Conservation (phyloP, 1,284 basidiomycete genomes). For the Naganishia sp. region DNA sequence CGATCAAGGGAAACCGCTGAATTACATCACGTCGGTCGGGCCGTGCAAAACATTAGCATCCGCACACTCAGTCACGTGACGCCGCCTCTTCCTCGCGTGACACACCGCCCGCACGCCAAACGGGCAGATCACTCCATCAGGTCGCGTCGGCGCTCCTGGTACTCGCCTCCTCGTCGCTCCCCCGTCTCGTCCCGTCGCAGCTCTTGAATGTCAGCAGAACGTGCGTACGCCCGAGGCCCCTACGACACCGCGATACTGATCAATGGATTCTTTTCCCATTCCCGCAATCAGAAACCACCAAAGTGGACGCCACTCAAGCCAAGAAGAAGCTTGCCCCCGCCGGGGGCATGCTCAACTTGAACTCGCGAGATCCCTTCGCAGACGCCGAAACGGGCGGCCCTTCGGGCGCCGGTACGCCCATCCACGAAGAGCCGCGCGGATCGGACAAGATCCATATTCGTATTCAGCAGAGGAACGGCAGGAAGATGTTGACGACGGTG, state of each 20-base stretch:
- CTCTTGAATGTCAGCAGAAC: conserved; percentile 36
- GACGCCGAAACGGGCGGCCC: conserved; percentile 70
- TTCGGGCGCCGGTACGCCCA: conserved; percentile 42
- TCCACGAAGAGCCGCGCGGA: conserved; percentile 70
- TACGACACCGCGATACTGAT: neutral
- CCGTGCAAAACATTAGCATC: no score
- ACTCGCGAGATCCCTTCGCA: conserved; percentile 86
- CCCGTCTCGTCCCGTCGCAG: no score
- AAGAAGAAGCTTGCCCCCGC: conserved; percentile 48
- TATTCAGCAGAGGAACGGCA: conserved; percentile 98
- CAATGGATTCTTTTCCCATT: neutral
- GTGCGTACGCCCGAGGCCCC: conserved; percentile 15
- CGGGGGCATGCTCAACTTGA: conserved; percentile 62
- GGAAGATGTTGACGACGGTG: conserved; percentile 97
- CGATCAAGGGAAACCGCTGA: neutral
- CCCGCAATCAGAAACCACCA: conserved; percentile 39
- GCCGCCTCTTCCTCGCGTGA: neutral
- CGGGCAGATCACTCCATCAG: no score
- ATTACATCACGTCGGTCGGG: no score
- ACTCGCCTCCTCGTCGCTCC: no score
- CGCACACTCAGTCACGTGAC: no score
- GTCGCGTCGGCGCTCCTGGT: no score
- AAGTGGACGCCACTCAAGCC: conserved; percentile 53
- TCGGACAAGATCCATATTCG: conserved; percentile 85
- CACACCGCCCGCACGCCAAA: neutral